A percentile compares a stretch with the other conserved stretches of the same genome.
Evolutionary conservation across 805 yeast genomes (phyloP).

Genomic region (Sugiyamaella boreocaroliniensis): DNA sequence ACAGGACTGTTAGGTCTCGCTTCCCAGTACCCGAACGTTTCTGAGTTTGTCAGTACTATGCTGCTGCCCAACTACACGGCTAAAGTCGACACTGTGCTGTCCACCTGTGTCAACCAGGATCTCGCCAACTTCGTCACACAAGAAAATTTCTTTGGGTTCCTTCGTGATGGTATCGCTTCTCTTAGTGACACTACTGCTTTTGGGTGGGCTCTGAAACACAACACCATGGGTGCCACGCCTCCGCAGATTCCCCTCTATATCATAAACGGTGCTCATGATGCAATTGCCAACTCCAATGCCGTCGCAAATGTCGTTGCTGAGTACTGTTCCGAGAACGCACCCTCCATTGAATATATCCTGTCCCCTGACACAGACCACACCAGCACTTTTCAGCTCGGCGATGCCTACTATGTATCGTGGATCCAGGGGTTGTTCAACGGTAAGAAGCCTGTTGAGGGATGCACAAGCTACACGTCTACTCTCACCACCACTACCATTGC

Average conservation of each 20-base stretch:
- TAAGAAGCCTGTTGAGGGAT: neutral
- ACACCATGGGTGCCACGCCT: slow-evolving; percentile 14
- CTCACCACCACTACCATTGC: neutral
- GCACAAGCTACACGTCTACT: neutral
- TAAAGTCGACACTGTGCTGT: neutral
- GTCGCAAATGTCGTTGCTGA: slow-evolving; percentile 15
- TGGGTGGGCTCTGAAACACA: slow-evolving; percentile 11
- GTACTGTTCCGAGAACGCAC: slow-evolving; percentile 14
- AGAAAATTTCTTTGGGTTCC: slow-evolving; percentile 16
- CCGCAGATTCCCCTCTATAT: slow-evolving; percentile 20
- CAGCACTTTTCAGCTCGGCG: slow-evolving; percentile 7
- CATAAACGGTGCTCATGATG: slow-evolving; percentile 21
- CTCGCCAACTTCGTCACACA: slow-evolving; percentile 8
- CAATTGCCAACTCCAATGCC: slow-evolving; percentile 12
- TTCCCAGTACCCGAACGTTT: slow-evolving; percentile 17
- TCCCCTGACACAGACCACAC: slow-evolving; percentile 10
- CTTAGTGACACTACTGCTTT: slow-evolving; percentile 8
- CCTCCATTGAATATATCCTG: slow-evolving; percentile 5
- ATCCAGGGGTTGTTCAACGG: neutral
- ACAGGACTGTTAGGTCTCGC: slow-evolving; percentile 18
- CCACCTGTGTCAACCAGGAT: slow-evolving; percentile 13
- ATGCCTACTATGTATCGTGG: slow-evolving; percentile 10
- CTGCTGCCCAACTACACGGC: slow-evolving; percentile 2
- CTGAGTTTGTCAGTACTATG: slow-evolving; percentile 2
- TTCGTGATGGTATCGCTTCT: slow-evolving; percentile 16